Conservation (phyloP, 139 green algal species). For the Nannochloris sp. region DNA sequence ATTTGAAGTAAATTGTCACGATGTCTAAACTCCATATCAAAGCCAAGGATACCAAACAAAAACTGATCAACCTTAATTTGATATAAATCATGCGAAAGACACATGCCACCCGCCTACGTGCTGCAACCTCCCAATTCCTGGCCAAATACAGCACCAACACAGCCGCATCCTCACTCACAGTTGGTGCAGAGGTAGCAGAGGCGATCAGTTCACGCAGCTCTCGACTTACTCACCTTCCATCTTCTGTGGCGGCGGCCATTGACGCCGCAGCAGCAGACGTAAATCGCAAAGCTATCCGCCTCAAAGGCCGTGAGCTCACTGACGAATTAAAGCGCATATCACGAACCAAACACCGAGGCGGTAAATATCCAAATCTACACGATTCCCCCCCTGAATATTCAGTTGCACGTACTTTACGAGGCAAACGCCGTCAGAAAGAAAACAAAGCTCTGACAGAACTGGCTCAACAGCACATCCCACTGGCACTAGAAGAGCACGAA, state of each 20-base stretch:
- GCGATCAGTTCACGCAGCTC: not conserved
- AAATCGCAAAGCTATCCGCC: constrained; percentile 20
- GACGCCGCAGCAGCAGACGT: not conserved
- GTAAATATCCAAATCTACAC: constrained; percentile 23
- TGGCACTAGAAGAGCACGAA: not conserved
- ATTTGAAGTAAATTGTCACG: not conserved
- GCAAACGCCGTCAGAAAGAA: not conserved
- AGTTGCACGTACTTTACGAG: not conserved
- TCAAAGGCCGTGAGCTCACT: constrained; percentile 12
- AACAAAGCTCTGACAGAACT: not conserved
- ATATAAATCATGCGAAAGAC: not conserved
- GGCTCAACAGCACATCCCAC: not conserved
- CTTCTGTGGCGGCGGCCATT: not conserved
- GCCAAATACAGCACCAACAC: not conserved
- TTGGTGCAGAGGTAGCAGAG: not conserved
- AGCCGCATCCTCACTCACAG: not conserved
- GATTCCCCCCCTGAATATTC: not conserved
- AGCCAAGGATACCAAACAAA: not conserved
- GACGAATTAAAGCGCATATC: constrained; percentile 28
- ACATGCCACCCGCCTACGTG: not conserved
- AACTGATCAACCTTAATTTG: not conserved
- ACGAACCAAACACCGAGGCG: constrained; percentile 25
- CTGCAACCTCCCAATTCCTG: not conserved
- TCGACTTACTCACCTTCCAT: not conserved
- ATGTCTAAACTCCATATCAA: not conserved